These are phyloP conservation scores for Clonostachys byssicola DNA, from an alignment of 2,329 filamentous ascomycete species.

Conservation along the genomic window DNA sequence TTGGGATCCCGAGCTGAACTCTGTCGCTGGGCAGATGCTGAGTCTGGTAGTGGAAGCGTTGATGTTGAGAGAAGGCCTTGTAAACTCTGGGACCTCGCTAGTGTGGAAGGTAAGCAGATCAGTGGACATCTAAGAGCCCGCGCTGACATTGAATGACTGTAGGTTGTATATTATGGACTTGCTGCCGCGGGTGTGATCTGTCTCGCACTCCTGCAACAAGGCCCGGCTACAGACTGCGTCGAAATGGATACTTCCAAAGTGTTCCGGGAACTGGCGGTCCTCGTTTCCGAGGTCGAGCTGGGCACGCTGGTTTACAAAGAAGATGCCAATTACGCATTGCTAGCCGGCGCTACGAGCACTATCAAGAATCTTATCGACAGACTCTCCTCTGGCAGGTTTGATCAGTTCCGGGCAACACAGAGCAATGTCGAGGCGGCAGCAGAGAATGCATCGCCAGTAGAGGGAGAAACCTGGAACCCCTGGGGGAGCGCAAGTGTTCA, in stretches of 20 bases:
- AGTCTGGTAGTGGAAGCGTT: neutral
- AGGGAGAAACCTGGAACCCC: no score
- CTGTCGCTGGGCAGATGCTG: neutral
- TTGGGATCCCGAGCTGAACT: neutral
- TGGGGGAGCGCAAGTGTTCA: no score
- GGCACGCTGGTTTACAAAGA: slow-evolving; percentile 8
- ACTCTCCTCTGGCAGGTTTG: slow-evolving; percentile 19
- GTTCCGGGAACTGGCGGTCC: slow-evolving; percentile 8
- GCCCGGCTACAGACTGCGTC: slow-evolving; percentile 1
- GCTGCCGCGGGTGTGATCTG: slow-evolving; percentile 10
- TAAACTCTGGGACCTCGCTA: neutral
- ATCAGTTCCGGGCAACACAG: no score
- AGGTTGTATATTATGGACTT: slow-evolving; percentile 11
- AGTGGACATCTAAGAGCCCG: neutral
- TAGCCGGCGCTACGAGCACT: slow-evolving; percentile 8
- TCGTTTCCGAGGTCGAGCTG: slow-evolving; percentile 10
- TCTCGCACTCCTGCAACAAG: slow-evolving; percentile 7
- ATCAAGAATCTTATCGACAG: slow-evolving; percentile 16
- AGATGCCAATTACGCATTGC: slow-evolving; percentile 11
- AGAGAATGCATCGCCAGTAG: no score
- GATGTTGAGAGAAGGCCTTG: neutral
- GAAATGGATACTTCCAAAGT: slow-evolving; percentile 3
- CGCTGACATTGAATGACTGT: neutral
- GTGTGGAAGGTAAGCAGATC: neutral
- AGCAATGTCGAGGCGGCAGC: no score